Percentiles rank a stretch among this genome's conserved stretches.
These are phyloP conservation scores for Sonneratia caseolaris DNA, from an alignment of 345 rosid species.

Conservation along the genomic window DNA sequence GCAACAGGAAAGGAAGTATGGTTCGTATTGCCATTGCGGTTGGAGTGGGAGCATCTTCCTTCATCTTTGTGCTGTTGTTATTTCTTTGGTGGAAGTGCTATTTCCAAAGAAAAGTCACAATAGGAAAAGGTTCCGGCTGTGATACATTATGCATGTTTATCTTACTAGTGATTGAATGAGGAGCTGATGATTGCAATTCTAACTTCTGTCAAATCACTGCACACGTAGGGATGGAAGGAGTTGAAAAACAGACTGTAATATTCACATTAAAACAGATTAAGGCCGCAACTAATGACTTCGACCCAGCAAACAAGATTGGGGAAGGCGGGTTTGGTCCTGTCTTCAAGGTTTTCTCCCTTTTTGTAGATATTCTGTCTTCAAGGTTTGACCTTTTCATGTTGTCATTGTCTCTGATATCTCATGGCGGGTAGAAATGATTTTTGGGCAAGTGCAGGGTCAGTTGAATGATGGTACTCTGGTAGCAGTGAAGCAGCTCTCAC, in stretches of 20 bases:
- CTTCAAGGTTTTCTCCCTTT: constrained; percentile 24
- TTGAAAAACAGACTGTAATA: constrained; percentile 27
- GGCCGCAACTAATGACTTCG: constrained; percentile 34
- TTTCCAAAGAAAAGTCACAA: constrained; percentile 8
- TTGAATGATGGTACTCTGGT: constrained; percentile 45
- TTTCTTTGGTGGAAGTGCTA: constrained; percentile 26
- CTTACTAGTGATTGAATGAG: not conserved
- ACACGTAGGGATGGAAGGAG: constrained; percentile 7
- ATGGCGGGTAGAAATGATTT: not conserved
- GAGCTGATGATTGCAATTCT: not conserved
- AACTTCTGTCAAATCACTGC: not conserved
- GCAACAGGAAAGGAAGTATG: constrained; percentile 9
- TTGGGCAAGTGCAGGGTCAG: constrained; percentile 17
- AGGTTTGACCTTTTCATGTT: constrained; percentile 16
- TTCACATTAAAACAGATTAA: constrained; percentile 32
- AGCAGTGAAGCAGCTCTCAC: constrained; percentile 69
- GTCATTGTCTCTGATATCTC: not conserved
- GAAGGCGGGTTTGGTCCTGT: constrained; percentile 49
- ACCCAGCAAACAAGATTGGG: constrained; percentile 29
- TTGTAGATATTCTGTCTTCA: constrained; percentile 19
- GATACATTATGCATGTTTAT: not conserved
- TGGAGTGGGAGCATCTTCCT: constrained; percentile 18
- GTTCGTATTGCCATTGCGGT: constrained; percentile 16
- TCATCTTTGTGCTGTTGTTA: constrained; percentile 19
- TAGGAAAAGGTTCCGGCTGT: constrained; percentile 16